phyloP scores from a whole-genome alignment of 2,329 filamentous ascomycete genomes.

The Aspergillus luchuensis region DNA sequence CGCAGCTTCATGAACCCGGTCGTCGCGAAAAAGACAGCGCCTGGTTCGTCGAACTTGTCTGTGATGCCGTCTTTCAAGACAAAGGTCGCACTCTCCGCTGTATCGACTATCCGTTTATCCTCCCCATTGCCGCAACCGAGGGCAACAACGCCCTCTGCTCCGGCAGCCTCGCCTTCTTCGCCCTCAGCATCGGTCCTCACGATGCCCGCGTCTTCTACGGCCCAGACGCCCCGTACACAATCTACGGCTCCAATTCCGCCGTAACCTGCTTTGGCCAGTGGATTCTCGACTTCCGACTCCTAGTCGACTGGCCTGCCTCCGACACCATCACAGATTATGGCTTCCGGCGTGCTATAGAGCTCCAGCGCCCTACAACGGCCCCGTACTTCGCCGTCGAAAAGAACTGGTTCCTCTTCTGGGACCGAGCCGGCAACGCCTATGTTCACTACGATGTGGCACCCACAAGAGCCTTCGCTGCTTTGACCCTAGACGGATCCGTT shows the following conservation, averaged over 20 bases:
- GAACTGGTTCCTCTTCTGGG: slow-evolving; percentile 67
- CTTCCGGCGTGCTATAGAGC: slow-evolving; percentile 52
- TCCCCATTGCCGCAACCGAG: slow-evolving; percentile 53
- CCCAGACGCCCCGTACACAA: slow-evolving; percentile 51
- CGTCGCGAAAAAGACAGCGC: slow-evolving; percentile 22
- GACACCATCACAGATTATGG: slow-evolving; percentile 30
- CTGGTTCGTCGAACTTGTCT: slow-evolving; percentile 52
- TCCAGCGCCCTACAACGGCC: slow-evolving; percentile 49
- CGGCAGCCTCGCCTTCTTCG: slow-evolving; percentile 47
- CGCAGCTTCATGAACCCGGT: slow-evolving; percentile 45
- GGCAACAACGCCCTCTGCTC: slow-evolving; percentile 48
- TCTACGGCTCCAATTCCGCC: slow-evolving; percentile 59
- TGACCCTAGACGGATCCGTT: slow-evolving; percentile 50
- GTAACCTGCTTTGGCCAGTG: slow-evolving; percentile 61
- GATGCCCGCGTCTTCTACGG: slow-evolving; percentile 62
- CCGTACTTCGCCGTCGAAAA: slow-evolving; percentile 56
- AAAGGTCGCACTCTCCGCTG: slow-evolving; percentile 41
- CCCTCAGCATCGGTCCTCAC: slow-evolving; percentile 55
- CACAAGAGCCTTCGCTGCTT: slow-evolving; percentile 52
- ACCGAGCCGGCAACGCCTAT: slow-evolving; percentile 49
- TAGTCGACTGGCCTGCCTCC: slow-evolving; percentile 48
- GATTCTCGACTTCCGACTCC: slow-evolving; percentile 55
- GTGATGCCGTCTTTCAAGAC: slow-evolving; percentile 52
- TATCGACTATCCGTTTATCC: slow-evolving; percentile 40
- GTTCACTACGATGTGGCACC: slow-evolving; percentile 58